These are phyloP conservation scores for Lepiota brunneoincarnata DNA, from an alignment of 768 basidiomycete genomes.

Conservation along the genomic window DNA sequence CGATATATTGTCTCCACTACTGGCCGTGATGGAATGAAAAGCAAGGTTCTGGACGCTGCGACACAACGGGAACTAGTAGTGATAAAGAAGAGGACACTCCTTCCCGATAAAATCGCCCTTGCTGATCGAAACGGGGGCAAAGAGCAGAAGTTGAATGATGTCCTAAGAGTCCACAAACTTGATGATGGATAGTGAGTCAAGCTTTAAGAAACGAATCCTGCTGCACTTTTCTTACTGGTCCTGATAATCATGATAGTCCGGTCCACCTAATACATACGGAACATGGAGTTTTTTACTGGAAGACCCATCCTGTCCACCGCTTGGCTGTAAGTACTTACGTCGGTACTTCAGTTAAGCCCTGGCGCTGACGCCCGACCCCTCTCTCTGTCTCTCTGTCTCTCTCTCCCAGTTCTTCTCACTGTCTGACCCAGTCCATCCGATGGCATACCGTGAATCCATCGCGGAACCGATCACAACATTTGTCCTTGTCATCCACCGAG, in stretches of 20 bases:
- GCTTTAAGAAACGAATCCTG: neutral
- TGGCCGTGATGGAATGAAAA: conserved; percentile 15
- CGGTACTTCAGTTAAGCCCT: neutral
- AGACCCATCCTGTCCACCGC: conserved; percentile 9
- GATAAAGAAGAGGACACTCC: conserved; percentile 17
- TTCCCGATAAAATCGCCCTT: conserved; percentile 23
- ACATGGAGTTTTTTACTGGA: conserved; percentile 17
- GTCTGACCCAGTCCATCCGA: conserved; percentile 11
- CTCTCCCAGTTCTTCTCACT: conserved; percentile 16
- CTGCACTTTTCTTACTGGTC: neutral
- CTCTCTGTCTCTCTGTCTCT: too few relatives aligned
- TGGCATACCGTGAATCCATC: conserved; percentile 15
- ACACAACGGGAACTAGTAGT: conserved; percentile 18
- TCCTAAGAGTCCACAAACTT: conserved; percentile 15
- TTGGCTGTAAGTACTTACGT: conserved; percentile 13
- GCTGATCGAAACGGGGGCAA: conserved; percentile 17
- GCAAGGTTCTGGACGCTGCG: conserved; percentile 18
- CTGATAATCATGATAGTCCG: neutral
- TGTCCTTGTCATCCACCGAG: conserved; percentile 12
- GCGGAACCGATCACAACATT: conserved; percentile 2
- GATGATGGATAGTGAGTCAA: conserved; percentile 16
- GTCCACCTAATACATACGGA: conserved; percentile 13
- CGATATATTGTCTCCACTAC: conserved; percentile 19
- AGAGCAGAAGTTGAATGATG: conserved; percentile 19
- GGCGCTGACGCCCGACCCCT: neutral